These are phyloP conservation scores for Sporothrix mexicana DNA, from an alignment of 2,329 filamentous ascomycete genomes.

Conservation along the genomic window DNA sequence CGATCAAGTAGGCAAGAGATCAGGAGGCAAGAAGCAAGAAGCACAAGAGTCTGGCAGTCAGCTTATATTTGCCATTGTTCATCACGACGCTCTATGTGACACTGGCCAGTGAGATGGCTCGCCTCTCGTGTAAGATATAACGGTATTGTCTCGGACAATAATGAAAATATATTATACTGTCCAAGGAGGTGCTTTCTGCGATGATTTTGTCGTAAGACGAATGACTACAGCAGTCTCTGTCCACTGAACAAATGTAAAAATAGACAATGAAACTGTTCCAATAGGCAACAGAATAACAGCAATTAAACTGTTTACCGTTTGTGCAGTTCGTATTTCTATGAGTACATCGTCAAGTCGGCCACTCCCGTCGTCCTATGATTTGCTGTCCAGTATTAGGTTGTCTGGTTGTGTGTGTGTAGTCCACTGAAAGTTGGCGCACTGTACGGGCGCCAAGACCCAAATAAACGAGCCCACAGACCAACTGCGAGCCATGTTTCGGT, in stretches of 20 bases:
- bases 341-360: background rate
- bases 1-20: no score
- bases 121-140: background rate
- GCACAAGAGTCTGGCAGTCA: background rate
- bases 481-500: background rate
- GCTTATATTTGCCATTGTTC: background rate
- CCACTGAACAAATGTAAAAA: no score
- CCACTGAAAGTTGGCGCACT: slow-evolving; percentile 4
- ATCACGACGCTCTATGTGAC: background rate
- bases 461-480: background rate
- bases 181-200: no score
- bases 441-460: slow-evolving; percentile 4
- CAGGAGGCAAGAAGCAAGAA: background rate
- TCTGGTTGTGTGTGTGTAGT: no score
- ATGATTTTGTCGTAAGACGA: no score
- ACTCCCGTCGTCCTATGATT: background rate
- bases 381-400: no score
- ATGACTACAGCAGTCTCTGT: no score
- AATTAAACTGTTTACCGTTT: no score
- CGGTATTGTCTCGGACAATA: background rate
- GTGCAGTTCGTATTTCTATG: no score
- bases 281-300: no score
- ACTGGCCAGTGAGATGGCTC: background rate
- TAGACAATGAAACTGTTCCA: no score
- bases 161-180: background rate